Base-by-base conservation (phyloP, 202 grass and related monocot species). In the Dendrocalamus latiflorus region DNA sequence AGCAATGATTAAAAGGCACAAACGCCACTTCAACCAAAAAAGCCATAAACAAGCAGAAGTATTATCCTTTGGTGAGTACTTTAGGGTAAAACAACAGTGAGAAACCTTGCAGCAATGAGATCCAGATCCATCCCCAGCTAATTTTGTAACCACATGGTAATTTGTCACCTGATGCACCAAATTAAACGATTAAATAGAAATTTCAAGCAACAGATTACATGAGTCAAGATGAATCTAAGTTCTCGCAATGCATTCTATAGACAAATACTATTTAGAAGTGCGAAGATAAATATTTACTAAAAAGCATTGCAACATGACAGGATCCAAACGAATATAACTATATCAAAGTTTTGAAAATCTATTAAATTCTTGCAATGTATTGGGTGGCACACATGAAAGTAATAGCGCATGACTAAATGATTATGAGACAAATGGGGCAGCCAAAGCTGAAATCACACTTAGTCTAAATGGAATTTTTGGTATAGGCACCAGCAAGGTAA, bases 131-230 rank as follows among this genome's bases (percentile, higher is more conserved):
- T 94, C 94, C 57, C 87, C 90, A 24, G 80, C 89, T 55, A 97
- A 82, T 75, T 97, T 97, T 42, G 89, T 76, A 83, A 97, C 76
- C 44, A 97, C 94, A 36, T 94, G 94, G 71, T 97, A 94, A 90
- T 97, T 97, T 70, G 94, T 97, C 44, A 97, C 94, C 94, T 97
- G 87, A 78, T 56, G 28, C 54, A 79, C 14, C 21, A 74, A 43
- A 8, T 13, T 22, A 25, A 55, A 20, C 6, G 47, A 51, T 61
- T 12, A 81, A 13, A 22, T 71, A 26, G 25, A 76, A 65, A 77
- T 20, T 77, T 26, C 17, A 54, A 38, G 15, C 15, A 84, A 9
- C 3, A 36, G 4, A 55, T n/a, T 80, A 33, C 16, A 74, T 51
- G 5, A 30, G 5, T 6, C 57, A 48, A 77, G 14, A 74, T 39